These are phyloP conservation scores for Apiospora marii DNA, from an alignment of 2,329 filamentous ascomycete species.

Conservation along the genomic window DNA sequence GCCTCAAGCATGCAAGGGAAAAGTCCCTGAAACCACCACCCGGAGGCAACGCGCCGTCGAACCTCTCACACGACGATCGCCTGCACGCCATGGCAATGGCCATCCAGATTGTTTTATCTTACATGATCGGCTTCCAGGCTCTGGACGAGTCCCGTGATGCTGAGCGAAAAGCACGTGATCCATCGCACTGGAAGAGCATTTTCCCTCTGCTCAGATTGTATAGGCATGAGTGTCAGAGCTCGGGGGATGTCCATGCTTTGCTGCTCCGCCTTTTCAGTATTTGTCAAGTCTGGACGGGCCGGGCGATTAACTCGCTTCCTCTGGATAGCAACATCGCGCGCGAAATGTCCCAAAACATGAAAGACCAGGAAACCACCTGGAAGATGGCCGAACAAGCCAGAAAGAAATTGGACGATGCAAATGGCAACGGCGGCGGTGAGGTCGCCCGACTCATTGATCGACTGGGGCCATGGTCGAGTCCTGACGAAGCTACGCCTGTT, in stretches of 20 bases:
- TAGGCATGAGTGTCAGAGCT: constrained; percentile 36
- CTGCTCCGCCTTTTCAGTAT: constrained; percentile 42
- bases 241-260: constrained; percentile 36
- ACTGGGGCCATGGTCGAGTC: constrained; percentile 42
- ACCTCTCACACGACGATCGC: constrained; percentile 36
- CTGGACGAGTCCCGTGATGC: constrained; percentile 53
- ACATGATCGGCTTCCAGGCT: constrained; percentile 61
- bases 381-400: constrained; percentile 37
- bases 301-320: constrained; percentile 35
- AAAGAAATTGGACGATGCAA: constrained; percentile 36
- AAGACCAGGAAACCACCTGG: constrained; percentile 41
- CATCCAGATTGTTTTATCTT: constrained; percentile 45
- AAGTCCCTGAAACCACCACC: constrained; percentile 46
- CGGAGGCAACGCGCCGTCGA: constrained; percentile 23
- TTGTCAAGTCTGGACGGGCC: constrained; percentile 36
- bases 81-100: constrained; percentile 40
- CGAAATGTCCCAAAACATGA: constrained; percentile 34
- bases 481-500: constrained; percentile 40
- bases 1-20: constrained; percentile 64
- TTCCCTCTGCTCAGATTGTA: constrained; percentile 37
- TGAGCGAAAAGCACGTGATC: constrained; percentile 53
- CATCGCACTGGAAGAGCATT: constrained; percentile 38
- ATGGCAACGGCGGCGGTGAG: constrained; percentile 37
- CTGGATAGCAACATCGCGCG: constrained; percentile 34
- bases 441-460: constrained; percentile 43